phyloP scores from a whole-genome alignment of 805 yeast genomes.

The Suhomyces kilbournensis region DNA sequence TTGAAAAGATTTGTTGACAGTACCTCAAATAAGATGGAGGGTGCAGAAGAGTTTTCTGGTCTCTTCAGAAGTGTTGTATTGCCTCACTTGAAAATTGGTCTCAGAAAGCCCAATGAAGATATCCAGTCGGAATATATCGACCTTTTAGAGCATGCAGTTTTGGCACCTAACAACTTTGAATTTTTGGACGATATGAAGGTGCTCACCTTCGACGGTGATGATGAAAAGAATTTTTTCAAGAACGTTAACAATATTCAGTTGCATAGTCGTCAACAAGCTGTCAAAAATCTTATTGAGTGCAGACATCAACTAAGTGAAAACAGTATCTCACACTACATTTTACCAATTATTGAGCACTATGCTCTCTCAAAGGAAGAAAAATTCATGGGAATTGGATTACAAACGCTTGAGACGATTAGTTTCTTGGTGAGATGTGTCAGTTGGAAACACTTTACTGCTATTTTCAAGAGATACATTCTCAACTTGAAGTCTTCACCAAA shows the following conservation, averaged over 20 bases:
- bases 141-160: conserved; percentile 62
- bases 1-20: conserved; percentile 66
- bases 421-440: conserved; percentile 53
- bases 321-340: conserved; percentile 71
- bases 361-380: conserved; percentile 59
- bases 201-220: conserved; percentile 54
- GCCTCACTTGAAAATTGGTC: conserved; percentile 65
- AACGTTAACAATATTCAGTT: conserved; percentile 81
- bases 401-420: conserved; percentile 62
- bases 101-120: conserved; percentile 56
- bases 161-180: conserved; percentile 37
- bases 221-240: conserved; percentile 77
- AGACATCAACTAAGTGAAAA: conserved; percentile 47
- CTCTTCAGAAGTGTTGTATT: conserved; percentile 54
- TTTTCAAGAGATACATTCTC: conserved; percentile 64
- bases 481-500: conserved; percentile 34
- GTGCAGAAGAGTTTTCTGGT: conserved; percentile 27
- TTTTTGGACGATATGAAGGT: conserved; percentile 67
- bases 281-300: conserved; percentile 56
- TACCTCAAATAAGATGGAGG: conserved; percentile 26
- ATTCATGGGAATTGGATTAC: conserved; percentile 59
- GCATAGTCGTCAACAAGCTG: conserved; percentile 82
- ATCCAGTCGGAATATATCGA: conserved; percentile 70
- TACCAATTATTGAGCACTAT: conserved; percentile 84
- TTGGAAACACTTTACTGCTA: conserved; percentile 79